A percentile compares a stretch with the other conserved stretches of the same genome.
Evolutionary conservation across 2,329 filamentous ascomycete species (phyloP).

Genomic region (Epichloe aotearoae): DNA sequence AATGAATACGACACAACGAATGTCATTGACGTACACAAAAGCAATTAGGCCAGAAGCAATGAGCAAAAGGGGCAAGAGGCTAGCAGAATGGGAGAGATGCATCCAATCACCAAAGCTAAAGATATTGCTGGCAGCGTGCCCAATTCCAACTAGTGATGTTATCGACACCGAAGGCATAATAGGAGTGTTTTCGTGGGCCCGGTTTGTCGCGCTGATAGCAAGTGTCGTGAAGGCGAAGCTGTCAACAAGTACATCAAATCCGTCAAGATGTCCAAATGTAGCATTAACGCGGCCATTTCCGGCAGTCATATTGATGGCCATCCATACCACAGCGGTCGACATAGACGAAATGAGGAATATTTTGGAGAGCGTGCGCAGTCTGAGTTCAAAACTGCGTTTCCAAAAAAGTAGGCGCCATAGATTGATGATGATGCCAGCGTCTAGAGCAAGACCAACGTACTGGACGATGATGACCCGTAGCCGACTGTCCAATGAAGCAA

Average conservation of each 20-base stretch:
- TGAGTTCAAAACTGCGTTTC: slow-evolving; percentile 32
- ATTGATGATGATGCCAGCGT: slow-evolving; percentile 32
- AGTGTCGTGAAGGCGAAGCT: slow-evolving; percentile 32
- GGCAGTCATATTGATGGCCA: slow-evolving; percentile 18
- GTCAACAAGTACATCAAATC: slow-evolving; percentile 36
- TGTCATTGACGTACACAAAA: slow-evolving; percentile 30
- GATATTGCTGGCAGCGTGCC: slow-evolving; percentile 23
- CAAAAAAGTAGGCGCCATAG: slow-evolving; percentile 39
- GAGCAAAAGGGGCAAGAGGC: slow-evolving; percentile 25
- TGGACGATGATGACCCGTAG: slow-evolving; percentile 27
- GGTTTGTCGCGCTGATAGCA: slow-evolving; percentile 29
- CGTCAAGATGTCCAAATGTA: slow-evolving; percentile 30
- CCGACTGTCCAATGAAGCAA: slow-evolving; percentile 26
- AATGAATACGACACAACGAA: slow-evolving; percentile 30
- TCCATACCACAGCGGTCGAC: slow-evolving; percentile 24
- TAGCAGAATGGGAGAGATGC: slow-evolving; percentile 23
- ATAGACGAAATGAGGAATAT: slow-evolving; percentile 29
- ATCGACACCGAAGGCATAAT: slow-evolving; percentile 28
- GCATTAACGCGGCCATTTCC: slow-evolving; percentile 11
- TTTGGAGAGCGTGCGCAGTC: slow-evolving; percentile 31
- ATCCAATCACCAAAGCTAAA: slow-evolving; percentile 31
- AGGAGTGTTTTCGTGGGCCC: slow-evolving; percentile 33
- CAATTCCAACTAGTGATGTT: slow-evolving; percentile 29
- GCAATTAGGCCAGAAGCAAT: slow-evolving; percentile 27
- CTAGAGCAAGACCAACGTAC: slow-evolving; percentile 29